A percentile compares a stretch with the other conserved stretches of the same genome.
phyloP scores from a whole-genome alignment of 495 filamentous ascomycete genomes.

The Tricharina praecox region DNA sequence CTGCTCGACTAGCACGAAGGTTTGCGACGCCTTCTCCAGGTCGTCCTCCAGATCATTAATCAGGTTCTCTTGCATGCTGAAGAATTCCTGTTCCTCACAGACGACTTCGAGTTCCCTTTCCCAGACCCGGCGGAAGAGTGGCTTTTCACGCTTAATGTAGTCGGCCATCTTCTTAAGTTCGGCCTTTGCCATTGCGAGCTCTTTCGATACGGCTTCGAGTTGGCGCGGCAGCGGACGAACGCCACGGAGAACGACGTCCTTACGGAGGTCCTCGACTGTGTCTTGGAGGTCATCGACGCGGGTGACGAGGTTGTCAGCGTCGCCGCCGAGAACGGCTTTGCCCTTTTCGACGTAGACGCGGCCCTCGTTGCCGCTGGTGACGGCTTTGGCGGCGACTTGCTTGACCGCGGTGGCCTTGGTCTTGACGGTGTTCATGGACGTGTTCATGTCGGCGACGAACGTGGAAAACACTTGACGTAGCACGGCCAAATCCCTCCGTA shows the following conservation, averaged over 20 bases:
- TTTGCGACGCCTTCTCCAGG: conserved; percentile 80
- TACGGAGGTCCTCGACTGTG: conserved; percentile 86
- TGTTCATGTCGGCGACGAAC: conserved; percentile 72
- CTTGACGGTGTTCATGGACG: conserved; percentile 67
- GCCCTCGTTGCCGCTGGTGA: conserved; percentile 53
- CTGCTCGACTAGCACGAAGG: conserved; percentile 86
- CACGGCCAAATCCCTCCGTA: conserved; percentile 82
- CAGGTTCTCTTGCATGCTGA: conserved; percentile 87
- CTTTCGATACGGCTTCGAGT: conserved; percentile 71
- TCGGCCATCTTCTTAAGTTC: conserved; percentile 94
- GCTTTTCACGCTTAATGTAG: conserved; percentile 78
- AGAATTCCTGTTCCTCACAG: conserved; percentile 81
- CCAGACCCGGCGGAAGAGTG: conserved; percentile 96
- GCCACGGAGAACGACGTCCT: conserved; percentile 86
- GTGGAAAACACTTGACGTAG: conserved; percentile 83
- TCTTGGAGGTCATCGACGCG: conserved; percentile 94
- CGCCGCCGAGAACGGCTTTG: conserved; percentile 64
- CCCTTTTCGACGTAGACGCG: conserved; percentile 69
- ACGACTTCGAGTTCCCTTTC: conserved; percentile 88
- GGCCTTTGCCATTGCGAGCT: conserved; percentile 59
- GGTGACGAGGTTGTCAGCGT: conserved; percentile 72
- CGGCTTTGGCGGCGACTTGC: conserved; percentile 47
- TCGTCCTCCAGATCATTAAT: conserved; percentile 84
- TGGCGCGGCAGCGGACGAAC: conserved; percentile 85
- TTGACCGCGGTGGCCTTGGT: conserved; percentile 69